Base-by-base conservation (phyloP, 202 grass and related monocot species). In the Panicum hallii region DNA sequence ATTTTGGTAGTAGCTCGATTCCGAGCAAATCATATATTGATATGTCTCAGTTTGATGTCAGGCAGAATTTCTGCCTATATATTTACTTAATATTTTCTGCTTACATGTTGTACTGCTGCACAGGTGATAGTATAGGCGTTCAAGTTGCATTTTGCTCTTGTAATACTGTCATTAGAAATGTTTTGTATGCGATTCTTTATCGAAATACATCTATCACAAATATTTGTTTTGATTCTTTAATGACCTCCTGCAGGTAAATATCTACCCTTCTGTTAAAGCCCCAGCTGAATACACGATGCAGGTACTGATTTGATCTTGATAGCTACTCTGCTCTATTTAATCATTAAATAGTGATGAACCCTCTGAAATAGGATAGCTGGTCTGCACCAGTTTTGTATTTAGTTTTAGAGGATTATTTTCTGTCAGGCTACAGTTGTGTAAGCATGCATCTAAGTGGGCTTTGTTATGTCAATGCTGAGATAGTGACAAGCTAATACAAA, bases 261-360 rank as follows among this genome's bases (percentile, higher is more conserved):
- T 93, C 70, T 97, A 94, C 79, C 95, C 95, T 69, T 86, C 90
- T 90, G 79, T 91, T 28, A 97, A 94, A 91, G 95, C 95, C 53
- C 92, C 95, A 67, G 82, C 91, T 52, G 95, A 97, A 84, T 89
- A 89, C 78, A 90, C 90, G 63, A 91, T 97, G 92, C 92, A 94
- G 95, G 95, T 97, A 88, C 17, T 0, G 3, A 53, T 67, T 73
- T 72, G 47, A 46, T 80, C 56, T 62, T 47, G 72, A 7, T 69
- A 56, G 30, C 44, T 73, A 32, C 23, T 48, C 63, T 75, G 9
- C 43, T 80, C 41, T 73, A 58, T 58, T 60, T 56, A 72, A 74
- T 63, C 55, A 63, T 41, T 79, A 82, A 77, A 57, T 74, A 50
- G 26, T 9, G 4, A 79, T 9, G 4, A 79, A 67, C 52, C 45